Conservation (phyloP, 768 basidiomycete genomes). For the Termitomyces heimii region DNA sequence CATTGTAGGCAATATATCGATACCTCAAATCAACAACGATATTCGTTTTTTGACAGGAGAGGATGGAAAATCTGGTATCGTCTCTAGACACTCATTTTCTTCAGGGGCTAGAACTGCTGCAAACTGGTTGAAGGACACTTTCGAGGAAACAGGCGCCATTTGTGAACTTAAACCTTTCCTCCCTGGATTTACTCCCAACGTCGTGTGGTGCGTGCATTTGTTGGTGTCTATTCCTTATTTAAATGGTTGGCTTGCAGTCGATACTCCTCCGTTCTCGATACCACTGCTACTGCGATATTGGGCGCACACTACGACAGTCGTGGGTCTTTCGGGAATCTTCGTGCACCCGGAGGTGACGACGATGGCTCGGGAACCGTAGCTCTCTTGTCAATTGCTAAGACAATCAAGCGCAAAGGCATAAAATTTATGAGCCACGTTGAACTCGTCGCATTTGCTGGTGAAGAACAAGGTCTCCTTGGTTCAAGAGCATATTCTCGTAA, state of each 20-base stretch:
- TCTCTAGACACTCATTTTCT: constrained; percentile 80
- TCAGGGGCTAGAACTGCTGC: constrained; percentile 61
- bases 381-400: constrained; percentile 74
- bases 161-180: constrained; percentile 68
- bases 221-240: background rate
- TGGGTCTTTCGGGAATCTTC: constrained; percentile 75
- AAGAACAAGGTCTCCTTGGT: constrained; percentile 86
- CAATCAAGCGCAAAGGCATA: constrained; percentile 61
- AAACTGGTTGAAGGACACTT: constrained; percentile 63
- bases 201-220: constrained; percentile 60
- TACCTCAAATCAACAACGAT: constrained; percentile 61
- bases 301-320: constrained; percentile 90
- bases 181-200: constrained; percentile 76
- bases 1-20: constrained; percentile 63
- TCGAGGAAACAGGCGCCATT: constrained; percentile 70
- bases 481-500: constrained; percentile 74
- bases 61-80: constrained; percentile 61
- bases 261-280: constrained; percentile 49
- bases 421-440: constrained; percentile 74
- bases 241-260: constrained; percentile 32
- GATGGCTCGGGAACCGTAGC: constrained; percentile 58
- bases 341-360: constrained; percentile 53
- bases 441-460: constrained; percentile 81
- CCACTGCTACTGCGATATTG: constrained; percentile 63
- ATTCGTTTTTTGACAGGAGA: constrained; percentile 85